phyloP scores from a whole-genome alignment of 2,329 filamentous ascomycete genomes.

The Sphaerulina vaccinii region DNA sequence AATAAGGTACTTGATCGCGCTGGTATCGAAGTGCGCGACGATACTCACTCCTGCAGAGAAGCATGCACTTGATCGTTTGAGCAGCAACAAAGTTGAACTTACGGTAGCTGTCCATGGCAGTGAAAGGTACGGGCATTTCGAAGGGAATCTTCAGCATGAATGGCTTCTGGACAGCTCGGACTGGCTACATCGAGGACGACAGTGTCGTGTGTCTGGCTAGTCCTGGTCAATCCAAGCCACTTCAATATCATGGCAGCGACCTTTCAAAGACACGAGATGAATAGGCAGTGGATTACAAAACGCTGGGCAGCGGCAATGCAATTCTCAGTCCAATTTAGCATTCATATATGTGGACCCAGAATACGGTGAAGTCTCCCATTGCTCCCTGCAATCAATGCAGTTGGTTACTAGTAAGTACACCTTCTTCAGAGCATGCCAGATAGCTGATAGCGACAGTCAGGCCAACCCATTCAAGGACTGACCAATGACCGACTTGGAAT shows the following conservation, averaged over 20 bases:
- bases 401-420: conserved; percentile 1
- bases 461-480: conserved; percentile 1
- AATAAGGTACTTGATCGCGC: background rate
- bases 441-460: background rate
- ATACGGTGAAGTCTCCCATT: background rate
- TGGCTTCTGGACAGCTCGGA: background rate
- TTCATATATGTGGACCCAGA: conserved; percentile 1
- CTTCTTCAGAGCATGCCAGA: background rate
- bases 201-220: background rate
- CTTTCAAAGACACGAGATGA: background rate
- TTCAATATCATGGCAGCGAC: background rate
- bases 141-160: background rate
- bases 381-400: background rate
- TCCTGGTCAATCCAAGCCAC: background rate
- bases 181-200: no score
- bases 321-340: background rate
- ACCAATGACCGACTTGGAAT: background rate
- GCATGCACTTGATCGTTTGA: background rate
- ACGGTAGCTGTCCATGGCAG: no score
- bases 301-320: background rate
- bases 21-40: background rate
- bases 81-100: no score
- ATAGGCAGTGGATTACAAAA: background rate
- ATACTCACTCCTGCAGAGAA: background rate
- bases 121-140: no score